Percentiles rank a stretch among this genome's conserved stretches.
Evolutionary conservation across 2,329 filamentous ascomycete genomes (phyloP).

Genomic region (Apiospora arundinis): DNA sequence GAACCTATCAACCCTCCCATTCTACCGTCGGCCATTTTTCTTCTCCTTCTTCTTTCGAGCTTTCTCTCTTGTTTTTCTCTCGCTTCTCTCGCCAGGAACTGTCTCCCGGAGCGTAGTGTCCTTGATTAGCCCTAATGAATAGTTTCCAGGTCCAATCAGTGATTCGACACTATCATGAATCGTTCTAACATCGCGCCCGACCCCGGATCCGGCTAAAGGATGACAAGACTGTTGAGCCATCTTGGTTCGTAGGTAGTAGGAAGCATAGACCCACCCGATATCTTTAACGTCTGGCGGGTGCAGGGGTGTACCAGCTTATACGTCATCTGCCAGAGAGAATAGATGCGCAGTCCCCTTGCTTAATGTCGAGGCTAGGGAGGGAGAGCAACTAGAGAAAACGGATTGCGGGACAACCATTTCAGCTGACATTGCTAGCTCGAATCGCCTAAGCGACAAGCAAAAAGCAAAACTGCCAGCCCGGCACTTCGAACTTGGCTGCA

Average conservation of each 20-base stretch:
- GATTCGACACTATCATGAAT: neutral
- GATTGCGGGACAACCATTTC: slow-evolving; percentile 9
- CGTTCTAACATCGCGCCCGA: neutral
- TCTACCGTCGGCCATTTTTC: no score
- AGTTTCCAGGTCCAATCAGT: neutral
- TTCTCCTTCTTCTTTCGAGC: neutral
- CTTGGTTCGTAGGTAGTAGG: neutral
- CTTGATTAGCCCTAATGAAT: neutral
- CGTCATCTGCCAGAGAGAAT: neutral
- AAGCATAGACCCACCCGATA: neutral
- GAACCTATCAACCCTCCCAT: neutral
- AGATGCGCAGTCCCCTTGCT: neutral
- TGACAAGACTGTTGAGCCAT: neutral
- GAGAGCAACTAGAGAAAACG: neutral
- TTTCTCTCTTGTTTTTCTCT: neutral
- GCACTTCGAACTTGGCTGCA: slow-evolving; percentile 7
- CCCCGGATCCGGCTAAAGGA: slow-evolving; percentile 5
- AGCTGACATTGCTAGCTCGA: slow-evolving; percentile 7
- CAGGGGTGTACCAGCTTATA: neutral
- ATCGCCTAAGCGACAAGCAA: neutral
- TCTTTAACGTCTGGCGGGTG: neutral
- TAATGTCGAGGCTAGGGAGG: neutral
- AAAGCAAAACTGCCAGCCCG: slow-evolving; percentile 10
- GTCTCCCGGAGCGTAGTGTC: neutral
- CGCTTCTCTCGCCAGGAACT: neutral